Conservation (phyloP, 257 asterid species). For the Solanum appendiculatum region DNA sequence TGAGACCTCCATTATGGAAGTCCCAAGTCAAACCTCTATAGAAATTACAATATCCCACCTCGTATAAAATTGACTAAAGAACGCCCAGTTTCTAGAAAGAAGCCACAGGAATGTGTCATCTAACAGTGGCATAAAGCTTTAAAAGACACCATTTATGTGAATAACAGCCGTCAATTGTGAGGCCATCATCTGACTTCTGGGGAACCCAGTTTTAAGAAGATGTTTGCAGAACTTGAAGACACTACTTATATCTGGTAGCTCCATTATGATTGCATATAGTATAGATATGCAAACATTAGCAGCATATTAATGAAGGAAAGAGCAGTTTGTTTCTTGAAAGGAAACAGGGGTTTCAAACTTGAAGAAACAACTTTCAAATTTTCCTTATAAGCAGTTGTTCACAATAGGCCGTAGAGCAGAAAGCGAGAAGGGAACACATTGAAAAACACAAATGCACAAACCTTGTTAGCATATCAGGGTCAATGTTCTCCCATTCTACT, state of each 20-base stretch:
- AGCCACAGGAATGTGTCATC: background rate
- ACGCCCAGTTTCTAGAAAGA: background rate
- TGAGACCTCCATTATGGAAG: background rate
- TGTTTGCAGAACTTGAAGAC: background rate
- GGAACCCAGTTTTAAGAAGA: background rate
- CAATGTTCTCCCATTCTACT: constrained; percentile 69
- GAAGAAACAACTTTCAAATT: background rate
- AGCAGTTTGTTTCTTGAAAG: background rate
- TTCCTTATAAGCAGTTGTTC: background rate
- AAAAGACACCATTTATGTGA: background rate
- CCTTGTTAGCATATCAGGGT: constrained; percentile 93
- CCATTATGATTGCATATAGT: background rate
- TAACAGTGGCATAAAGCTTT: background rate
- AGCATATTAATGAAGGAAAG: background rate
- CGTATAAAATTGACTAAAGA: background rate
- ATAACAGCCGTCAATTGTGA: background rate
- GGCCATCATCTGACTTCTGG: background rate
- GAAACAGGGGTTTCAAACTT: background rate
- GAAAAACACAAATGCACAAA: constrained; percentile 1
- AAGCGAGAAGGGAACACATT: background rate
- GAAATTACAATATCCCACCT: background rate
- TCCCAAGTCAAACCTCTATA: background rate
- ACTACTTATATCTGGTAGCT: background rate
- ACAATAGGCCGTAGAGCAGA: background rate
- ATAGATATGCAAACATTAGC: background rate